Evolutionary conservation across 202 grass and related monocot genomes (phyloP).

Genomic region (Dendrocalamus latiflorus): DNA sequence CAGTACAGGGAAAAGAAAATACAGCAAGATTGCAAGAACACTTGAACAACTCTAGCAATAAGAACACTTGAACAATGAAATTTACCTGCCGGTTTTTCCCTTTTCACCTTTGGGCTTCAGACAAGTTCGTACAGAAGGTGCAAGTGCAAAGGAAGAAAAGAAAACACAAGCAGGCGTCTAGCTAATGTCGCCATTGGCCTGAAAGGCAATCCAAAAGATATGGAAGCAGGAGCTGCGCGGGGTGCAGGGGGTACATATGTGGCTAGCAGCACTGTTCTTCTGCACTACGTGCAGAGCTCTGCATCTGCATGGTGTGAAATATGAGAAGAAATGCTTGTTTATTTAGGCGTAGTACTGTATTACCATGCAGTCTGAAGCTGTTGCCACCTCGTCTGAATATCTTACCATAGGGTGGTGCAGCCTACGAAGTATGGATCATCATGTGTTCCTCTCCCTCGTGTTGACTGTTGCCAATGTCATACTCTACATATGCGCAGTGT

Average conservation of each 20-base stretch:
- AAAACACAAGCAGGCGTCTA: background rate
- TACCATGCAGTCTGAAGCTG: background rate
- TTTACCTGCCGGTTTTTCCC: background rate
- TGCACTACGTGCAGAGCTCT: background rate
- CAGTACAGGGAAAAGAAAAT: background rate
- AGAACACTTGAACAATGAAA: background rate
- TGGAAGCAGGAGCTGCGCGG: background rate
- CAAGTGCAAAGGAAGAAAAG: background rate
- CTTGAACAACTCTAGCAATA: background rate
- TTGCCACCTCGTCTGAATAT: too few relatives aligned
- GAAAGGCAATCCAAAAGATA: constrained; percentile 32
- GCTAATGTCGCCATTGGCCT: constrained; percentile 12
- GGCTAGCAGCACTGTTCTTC: background rate
- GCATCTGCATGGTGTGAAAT: background rate
- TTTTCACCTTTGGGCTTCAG: constrained; percentile 18
- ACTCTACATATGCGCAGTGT: background rate
- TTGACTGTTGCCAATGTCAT: background rate
- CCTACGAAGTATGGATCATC: background rate
- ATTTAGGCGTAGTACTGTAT: background rate
- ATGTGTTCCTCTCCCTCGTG: background rate
- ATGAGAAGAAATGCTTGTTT: constrained; percentile 1
- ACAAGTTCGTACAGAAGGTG: background rate
- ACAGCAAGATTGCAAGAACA: background rate
- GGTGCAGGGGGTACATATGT: background rate
- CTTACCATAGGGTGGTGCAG: background rate